Conservation (phyloP, 2,329 filamentous ascomycete species). For the Exutisphaerella laricina region DNA sequence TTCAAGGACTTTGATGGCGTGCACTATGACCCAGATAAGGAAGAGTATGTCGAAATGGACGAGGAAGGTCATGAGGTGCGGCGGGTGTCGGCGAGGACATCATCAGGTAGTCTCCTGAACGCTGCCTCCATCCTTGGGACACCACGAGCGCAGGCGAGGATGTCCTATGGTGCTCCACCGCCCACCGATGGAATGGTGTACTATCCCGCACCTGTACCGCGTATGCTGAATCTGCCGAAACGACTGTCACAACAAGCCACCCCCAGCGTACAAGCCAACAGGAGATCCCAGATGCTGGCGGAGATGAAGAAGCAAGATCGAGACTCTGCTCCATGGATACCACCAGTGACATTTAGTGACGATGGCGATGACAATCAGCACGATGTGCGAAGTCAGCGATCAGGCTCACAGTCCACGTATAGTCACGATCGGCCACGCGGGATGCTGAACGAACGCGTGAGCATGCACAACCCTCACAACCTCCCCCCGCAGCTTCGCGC, state of each 20-base stretch:
- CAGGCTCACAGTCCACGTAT: conserved; percentile 12
- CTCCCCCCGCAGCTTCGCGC: conserved; percentile 81
- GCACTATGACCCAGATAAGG: conserved; percentile 58
- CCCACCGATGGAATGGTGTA: conserved; percentile 80
- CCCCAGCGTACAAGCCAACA: conserved; percentile 58
- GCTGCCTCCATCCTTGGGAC: conserved; percentile 27
- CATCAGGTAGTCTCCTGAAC: conserved; percentile 26
- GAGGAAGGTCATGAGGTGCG: conserved; percentile 31
- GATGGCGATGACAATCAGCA: conserved; percentile 8
- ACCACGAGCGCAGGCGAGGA: conserved; percentile 29
- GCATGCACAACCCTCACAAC: conserved; percentile 38
- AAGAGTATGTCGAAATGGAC: conserved; percentile 32
- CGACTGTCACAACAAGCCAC: conserved; percentile 72
- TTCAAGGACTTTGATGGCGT: conserved; percentile 80
- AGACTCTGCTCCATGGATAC: conserved; percentile 48
- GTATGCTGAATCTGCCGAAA: conserved; percentile 86
- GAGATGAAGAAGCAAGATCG: conserved; percentile 44
- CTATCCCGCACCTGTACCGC: conserved; percentile 90
- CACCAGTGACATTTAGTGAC: conserved; percentile 23
- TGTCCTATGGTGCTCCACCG: conserved; percentile 53
- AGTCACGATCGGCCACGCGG: conserved; percentile 13
- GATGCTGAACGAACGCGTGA: conserved; percentile 32
- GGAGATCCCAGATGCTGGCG: conserved; percentile 66
- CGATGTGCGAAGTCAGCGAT: conserved; percentile 9
- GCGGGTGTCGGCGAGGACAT: conserved; percentile 29